A percentile compares a stretch with the other conserved stretches of the same genome.
phyloP scores from a whole-genome alignment of 2,329 filamentous ascomycete genomes.

The Fusarium sp. region DNA sequence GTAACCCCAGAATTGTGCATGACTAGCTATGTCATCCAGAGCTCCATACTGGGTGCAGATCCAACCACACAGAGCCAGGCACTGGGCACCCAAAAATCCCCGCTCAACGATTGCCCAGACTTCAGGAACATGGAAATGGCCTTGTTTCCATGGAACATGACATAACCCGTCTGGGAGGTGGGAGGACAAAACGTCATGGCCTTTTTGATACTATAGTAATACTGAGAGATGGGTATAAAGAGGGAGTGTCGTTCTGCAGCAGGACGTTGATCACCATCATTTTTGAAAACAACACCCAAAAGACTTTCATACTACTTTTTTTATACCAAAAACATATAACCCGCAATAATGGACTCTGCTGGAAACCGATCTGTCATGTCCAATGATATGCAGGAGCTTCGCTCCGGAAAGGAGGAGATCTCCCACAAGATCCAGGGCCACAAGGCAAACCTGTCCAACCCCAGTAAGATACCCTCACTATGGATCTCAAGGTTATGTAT shows the following conservation, averaged over 20 bases:
- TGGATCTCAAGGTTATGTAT: too few relatives aligned
- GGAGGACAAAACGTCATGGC: conserved; percentile 27
- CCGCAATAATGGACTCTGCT: conserved; percentile 47
- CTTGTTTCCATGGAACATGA: conserved; percentile 33
- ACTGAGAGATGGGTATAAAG: conserved; percentile 10
- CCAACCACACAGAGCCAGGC: conserved; percentile 24
- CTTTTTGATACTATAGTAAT: neutral
- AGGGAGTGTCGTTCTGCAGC: neutral
- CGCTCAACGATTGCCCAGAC: conserved; percentile 5
- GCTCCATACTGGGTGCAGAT: conserved; percentile 9
- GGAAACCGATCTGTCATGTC: conserved; percentile 57
- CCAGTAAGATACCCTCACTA: conserved; percentile 50
- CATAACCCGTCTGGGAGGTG: conserved; percentile 25
- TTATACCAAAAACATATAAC: neutral
- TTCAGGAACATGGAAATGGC: conserved; percentile 7
- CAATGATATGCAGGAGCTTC: conserved; percentile 57
- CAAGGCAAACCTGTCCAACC: conserved; percentile 62
- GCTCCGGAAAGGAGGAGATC: conserved; percentile 45
- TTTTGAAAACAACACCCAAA: neutral
- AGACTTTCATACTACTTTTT: neutral
- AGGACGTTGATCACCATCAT: neutral
- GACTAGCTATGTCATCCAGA: conserved; percentile 26
- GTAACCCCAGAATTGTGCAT: neutral
- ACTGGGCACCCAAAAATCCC: conserved; percentile 1
- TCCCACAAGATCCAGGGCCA: conserved; percentile 54